phyloP scores from a whole-genome alignment of 225 moss, liverwort and hornwort species.

The Lunularia cruciata region DNA sequence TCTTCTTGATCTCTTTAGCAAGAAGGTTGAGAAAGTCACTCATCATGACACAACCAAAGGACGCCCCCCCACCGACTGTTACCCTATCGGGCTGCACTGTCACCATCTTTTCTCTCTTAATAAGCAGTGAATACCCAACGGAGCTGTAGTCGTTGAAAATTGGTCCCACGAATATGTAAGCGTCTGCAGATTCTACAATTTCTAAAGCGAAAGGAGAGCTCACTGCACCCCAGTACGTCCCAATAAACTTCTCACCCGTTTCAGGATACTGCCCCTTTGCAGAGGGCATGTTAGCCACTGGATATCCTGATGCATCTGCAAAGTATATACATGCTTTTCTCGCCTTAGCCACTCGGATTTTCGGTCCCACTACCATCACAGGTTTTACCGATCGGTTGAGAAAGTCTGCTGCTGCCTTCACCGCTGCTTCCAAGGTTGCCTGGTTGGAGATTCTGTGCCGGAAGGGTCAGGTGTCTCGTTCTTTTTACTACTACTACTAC shows the following conservation, averaged over 20 bases:
- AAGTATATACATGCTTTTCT: constrained; percentile 45
- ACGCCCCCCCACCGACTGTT: constrained; percentile 36
- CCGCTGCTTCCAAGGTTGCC: constrained; percentile 47
- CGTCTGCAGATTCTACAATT: constrained; percentile 63
- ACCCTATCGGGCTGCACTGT: constrained; percentile 50
- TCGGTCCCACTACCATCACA: constrained; percentile 59
- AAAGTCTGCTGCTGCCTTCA: constrained; percentile 47
- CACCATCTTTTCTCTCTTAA: constrained; percentile 52
- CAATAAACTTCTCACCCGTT: constrained; percentile 51
- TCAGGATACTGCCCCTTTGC: constrained; percentile 61
- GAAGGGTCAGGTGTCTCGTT: constrained; percentile 16
- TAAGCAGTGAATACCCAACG: constrained; percentile 57
- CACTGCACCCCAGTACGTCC: constrained; percentile 72
- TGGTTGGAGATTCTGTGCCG: constrained; percentile 47
- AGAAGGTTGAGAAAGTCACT: constrained; percentile 49
- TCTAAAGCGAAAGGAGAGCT: constrained; percentile 61
- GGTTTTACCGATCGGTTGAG: constrained; percentile 50
- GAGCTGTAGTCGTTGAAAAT: constrained; percentile 68
- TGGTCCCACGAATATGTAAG: constrained; percentile 60
- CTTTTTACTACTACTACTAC: too few relatives aligned
- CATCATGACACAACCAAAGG: constrained; percentile 65
- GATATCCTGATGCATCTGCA: constrained; percentile 55
- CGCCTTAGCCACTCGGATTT: constrained; percentile 50
- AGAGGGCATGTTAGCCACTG: constrained; percentile 61
- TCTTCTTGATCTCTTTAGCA: constrained; percentile 36